Percentiles rank a stretch among this genome's conserved stretches.
phyloP scores from a whole-genome alignment of 148 eudicot species.

The Selenicereus undatus region DNA sequence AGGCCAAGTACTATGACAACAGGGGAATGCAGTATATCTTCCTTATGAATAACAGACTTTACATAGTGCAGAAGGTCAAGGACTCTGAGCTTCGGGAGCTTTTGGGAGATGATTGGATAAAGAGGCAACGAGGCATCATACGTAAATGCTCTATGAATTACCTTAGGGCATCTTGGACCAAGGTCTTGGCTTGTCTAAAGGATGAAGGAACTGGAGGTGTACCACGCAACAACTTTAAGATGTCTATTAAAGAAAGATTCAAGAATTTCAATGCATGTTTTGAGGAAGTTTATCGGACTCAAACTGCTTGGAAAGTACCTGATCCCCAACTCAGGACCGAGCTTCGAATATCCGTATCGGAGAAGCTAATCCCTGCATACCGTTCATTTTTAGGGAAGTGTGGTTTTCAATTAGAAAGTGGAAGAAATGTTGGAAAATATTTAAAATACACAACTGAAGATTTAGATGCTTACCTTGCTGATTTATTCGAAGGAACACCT shows the following conservation, averaged over 20 bases:
- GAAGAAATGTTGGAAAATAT: constrained; percentile 72
- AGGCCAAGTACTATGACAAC: constrained; percentile 72
- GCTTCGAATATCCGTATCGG: constrained; percentile 86
- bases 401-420: constrained; percentile 67
- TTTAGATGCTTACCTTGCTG: constrained; percentile 69
- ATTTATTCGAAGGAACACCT: constrained; percentile 87
- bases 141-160: constrained; percentile 69
- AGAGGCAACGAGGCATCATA: constrained; percentile 60
- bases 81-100: constrained; percentile 75
- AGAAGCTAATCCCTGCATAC: constrained; percentile 78
- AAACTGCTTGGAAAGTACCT: constrained; percentile 87
- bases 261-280: constrained; percentile 82
- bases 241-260: constrained; percentile 72
- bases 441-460: constrained; percentile 85
- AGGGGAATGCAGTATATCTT: constrained; percentile 65
- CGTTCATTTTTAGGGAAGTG: constrained; percentile 84
- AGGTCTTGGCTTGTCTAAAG: constrained; percentile 62
- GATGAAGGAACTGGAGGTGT: constrained; percentile 82
- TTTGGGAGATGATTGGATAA: constrained; percentile 81
- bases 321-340: constrained; percentile 87
- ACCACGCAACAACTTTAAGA: constrained; percentile 55
- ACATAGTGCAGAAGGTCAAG: constrained; percentile 78
- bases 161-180: constrained; percentile 87
- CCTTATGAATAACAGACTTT: constrained; percentile 81
- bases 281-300: constrained; percentile 77